Evolutionary conservation across 345 rosid species (phyloP).

Genomic region (Eucalyptus regnans): DNA sequence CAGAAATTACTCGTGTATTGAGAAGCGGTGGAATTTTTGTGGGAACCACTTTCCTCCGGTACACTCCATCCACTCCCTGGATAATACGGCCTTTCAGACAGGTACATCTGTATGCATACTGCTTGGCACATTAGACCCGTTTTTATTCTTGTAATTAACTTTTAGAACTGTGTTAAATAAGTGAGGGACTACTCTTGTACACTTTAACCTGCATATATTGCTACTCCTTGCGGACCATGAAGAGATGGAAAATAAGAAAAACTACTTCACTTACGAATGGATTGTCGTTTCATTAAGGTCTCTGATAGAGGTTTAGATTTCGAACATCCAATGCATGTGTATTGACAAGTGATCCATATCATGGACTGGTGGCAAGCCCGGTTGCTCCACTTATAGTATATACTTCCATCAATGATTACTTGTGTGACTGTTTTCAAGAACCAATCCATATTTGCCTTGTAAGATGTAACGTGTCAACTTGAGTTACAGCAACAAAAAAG

Average conservation of each 20-base stretch:
- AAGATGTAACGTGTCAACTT: neutral
- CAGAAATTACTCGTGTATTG: constrained; percentile 78
- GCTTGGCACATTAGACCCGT: neutral
- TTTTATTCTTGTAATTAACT: neutral
- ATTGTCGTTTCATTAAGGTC: neutral
- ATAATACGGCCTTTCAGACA: constrained; percentile 32
- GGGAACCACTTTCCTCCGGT: constrained; percentile 79
- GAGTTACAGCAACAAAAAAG: neutral
- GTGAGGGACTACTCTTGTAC: neutral
- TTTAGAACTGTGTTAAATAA: neutral
- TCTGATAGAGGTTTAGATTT: neutral
- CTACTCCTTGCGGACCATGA: neutral
- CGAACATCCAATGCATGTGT: neutral
- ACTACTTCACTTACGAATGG: neutral
- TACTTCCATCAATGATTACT: neutral
- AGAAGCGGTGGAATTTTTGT: constrained; percentile 87
- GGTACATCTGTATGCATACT: constrained; percentile 20
- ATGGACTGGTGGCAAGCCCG: neutral
- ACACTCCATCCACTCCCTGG: constrained; percentile 45
- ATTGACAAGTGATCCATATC: neutral
- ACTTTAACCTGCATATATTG: neutral
- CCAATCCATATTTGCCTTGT: neutral
- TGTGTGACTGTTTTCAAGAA: neutral
- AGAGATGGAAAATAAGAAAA: neutral
- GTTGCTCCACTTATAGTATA: fast-evolving